Base-by-base conservation (phyloP, 1,139 yeast species). In the Magnusiomyces suaveolens region DNA sequence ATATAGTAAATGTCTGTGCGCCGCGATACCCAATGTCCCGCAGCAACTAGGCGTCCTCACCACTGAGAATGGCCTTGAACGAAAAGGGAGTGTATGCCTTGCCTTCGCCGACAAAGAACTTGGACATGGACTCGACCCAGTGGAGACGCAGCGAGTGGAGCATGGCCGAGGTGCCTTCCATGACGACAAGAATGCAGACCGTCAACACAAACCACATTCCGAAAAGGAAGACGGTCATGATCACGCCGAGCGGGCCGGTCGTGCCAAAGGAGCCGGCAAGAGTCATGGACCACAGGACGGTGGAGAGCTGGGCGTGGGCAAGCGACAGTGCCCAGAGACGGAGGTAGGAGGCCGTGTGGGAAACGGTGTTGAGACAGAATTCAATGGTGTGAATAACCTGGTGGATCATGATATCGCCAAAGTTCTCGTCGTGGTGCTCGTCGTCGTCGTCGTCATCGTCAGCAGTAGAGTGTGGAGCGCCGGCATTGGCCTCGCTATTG, bases 141-240 rank as follows among this genome's bases (percentile, higher is more conserved):
- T 92, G 98, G 66, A 92, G 75, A 72, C 98, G 86, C 64, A 94
- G 78, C 26, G 97, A 87, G 72, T 94, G 99, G 65, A 94, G 78
- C 98, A 94, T 94, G 33, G 98, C 98, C 46, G 96, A 87, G 0
- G 98, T 94, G 53, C 99, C 99, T 72, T 94, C 98, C 98, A 94
- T 92, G 58, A 89, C 76, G 52, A 94, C 97, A 68, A 94, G 78
- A 57, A 94, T 88, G 62, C 89, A 83, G 48, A 89, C 90, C 0
- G 98, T 92, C 60, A 90, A 77, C 2, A 82, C 80, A 69, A 94
- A 89, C 99, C 99, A 94, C 82, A 90, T 82, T 18, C 86, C 96
- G 72, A 94, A 94, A 56, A 92, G 71, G 47, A 82, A 69, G 26
- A 90, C 92, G 0, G 89, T 82, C 77, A 80, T 79, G 29, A 84